A percentile compares a stretch with the other conserved stretches of the same genome.
Conservation (phyloP, 805 yeast species). For the Candida patagonica region DNA sequence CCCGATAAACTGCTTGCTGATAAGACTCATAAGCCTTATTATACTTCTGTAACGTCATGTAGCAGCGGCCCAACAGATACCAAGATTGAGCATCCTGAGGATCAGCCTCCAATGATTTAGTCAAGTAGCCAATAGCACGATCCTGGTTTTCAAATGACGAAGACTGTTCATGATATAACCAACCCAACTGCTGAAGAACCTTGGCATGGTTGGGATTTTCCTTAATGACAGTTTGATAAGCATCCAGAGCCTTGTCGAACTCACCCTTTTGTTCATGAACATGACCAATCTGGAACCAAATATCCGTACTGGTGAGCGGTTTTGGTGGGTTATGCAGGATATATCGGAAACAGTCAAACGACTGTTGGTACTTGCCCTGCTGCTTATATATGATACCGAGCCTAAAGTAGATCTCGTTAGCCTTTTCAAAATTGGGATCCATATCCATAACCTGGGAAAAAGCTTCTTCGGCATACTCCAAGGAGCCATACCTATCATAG, state of each 20-base stretch:
- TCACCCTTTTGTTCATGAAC: slow-evolving; percentile 92
- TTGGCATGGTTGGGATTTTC: slow-evolving; percentile 93
- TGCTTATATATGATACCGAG: slow-evolving; percentile 94
- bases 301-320: slow-evolving; percentile 92
- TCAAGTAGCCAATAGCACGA: slow-evolving; percentile 68
- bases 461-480: slow-evolving; percentile 98
- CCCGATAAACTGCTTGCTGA: slow-evolving; percentile 97
- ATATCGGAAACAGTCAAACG: slow-evolving; percentile 90
- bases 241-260: slow-evolving; percentile 85
- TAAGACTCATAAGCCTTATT: slow-evolving; percentile 96
- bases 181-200: slow-evolving; percentile 91
- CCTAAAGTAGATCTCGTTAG: slow-evolving; percentile 91
- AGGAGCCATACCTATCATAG: slow-evolving; percentile 90
- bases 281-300: slow-evolving; percentile 97
- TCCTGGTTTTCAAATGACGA: slow-evolving; percentile 69
- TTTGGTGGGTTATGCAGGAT: slow-evolving; percentile 87
- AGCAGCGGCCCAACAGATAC: slow-evolving; percentile 94
- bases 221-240: slow-evolving; percentile 83
- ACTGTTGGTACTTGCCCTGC: slow-evolving; percentile 77
- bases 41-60: slow-evolving; percentile 92
- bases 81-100: slow-evolving; percentile 90
- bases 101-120: slow-evolving; percentile 85
- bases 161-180: slow-evolving; percentile 72
- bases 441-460: slow-evolving; percentile 91
- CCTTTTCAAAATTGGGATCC: slow-evolving; percentile 94